These are phyloP conservation scores for Fusarium newnesense DNA, from an alignment of 2,329 filamentous ascomycete species.

Conservation along the genomic window DNA sequence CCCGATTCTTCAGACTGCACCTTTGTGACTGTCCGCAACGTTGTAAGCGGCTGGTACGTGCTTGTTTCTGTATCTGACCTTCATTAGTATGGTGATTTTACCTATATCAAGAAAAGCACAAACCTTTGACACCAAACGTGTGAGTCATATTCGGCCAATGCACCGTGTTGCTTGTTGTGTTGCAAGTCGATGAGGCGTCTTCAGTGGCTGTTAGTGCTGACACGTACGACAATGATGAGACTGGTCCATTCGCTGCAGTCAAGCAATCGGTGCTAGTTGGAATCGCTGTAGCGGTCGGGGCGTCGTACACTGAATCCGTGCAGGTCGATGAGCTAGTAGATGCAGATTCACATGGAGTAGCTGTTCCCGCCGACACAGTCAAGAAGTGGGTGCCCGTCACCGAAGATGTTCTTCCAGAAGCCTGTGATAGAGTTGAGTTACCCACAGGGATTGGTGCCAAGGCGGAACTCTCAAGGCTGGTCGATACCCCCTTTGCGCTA, in stretches of 20 bases:
- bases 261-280: constrained; percentile 27
- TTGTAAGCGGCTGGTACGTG: constrained; percentile 28
- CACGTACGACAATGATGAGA: constrained; percentile 18
- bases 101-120: constrained; percentile 4
- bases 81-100: constrained; percentile 3
- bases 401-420: constrained; percentile 13
- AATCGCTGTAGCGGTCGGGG: not conserved
- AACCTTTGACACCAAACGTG: constrained; percentile 24
- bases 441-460: constrained; percentile 13
- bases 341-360: constrained; percentile 25
- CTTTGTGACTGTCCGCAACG: constrained; percentile 37
- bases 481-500: constrained; percentile 18
- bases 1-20: not conserved
- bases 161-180: constrained; percentile 34
- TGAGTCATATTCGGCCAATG: constrained; percentile 34
- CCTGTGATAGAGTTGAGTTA: constrained; percentile 31
- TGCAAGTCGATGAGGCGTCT: constrained; percentile 34
- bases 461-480: constrained; percentile 6
- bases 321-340: constrained; percentile 26
- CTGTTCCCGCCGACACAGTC: not conserved
- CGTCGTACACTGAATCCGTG: constrained; percentile 12
- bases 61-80: constrained; percentile 9
- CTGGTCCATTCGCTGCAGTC: not conserved
- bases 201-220: constrained; percentile 8
- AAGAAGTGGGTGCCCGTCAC: constrained; percentile 15